A percentile compares a stretch with the other conserved stretches of the same genome.
Evolutionary conservation across 306 rosid species (phyloP).

Genomic region (Medicago lupulina): DNA sequence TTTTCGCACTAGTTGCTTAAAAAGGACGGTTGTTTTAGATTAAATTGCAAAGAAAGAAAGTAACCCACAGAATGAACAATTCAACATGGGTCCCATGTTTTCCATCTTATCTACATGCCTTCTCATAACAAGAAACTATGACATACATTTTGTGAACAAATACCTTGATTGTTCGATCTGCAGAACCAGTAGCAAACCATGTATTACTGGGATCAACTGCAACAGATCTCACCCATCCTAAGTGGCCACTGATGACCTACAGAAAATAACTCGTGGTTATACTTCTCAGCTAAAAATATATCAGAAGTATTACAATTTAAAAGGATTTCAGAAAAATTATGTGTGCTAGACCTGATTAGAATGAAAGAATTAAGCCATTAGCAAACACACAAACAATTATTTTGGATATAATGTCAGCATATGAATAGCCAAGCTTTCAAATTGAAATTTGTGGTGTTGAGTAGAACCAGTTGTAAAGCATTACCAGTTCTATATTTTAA

Average conservation of each 20-base stretch:
- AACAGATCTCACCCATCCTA: slow-evolving; percentile 98
- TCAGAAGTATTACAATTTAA: slow-evolving; percentile 33
- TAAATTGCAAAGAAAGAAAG: slow-evolving; percentile 16
- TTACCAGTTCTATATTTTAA: slow-evolving; percentile 13
- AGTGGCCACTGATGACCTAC: slow-evolving; percentile 97
- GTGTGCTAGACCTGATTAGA: slow-evolving; percentile 4
- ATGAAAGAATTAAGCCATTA: slow-evolving; percentile 24
- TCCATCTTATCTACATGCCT: slow-evolving; percentile 10
- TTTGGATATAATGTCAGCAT: slow-evolving; percentile 2
- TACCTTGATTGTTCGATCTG: slow-evolving; percentile 99
- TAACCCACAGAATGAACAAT: slow-evolving; percentile 30
- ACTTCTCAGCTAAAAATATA: slow-evolving; percentile 13
- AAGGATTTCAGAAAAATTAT: background rate
- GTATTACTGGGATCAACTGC: slow-evolving; percentile 98
- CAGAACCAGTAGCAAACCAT: slow-evolving; percentile 99
- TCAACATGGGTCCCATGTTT: slow-evolving; percentile 31
- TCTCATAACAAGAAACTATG: slow-evolving; percentile 22
- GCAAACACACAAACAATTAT: background rate
- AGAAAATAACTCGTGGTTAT: slow-evolving; percentile 38
- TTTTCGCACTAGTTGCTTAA: slow-evolving; percentile 3
- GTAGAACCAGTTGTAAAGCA: slow-evolving; percentile 17
- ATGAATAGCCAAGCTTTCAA: slow-evolving; percentile 11
- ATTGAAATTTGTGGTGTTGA: slow-evolving; percentile 7
- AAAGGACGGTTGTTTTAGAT: slow-evolving; percentile 5
- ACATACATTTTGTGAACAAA: slow-evolving; percentile 37